Percentiles rank a stretch among this genome's conserved stretches.
These are phyloP conservation scores for Monsonia emarginata DNA, from an alignment of 441 rosid genomes.

Conservation along the genomic window DNA sequence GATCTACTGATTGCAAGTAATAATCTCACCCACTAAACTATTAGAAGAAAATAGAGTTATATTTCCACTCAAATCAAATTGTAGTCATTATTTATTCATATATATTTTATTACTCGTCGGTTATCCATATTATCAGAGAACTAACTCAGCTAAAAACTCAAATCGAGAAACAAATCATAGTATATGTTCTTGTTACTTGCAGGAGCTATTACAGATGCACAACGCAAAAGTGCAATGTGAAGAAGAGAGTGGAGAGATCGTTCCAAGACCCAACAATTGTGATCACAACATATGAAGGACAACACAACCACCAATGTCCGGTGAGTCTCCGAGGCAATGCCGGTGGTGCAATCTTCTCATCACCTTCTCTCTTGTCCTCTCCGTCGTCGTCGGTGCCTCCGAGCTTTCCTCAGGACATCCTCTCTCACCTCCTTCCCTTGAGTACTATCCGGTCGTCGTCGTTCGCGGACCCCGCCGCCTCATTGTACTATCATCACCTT, in stretches of 20 bases:
- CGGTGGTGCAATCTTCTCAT: conserved; percentile 18
- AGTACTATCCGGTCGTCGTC: no score
- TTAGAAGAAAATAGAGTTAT: no score
- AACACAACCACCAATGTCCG: conserved; percentile 54
- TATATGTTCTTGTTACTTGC: conserved; percentile 4
- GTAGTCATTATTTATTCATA: no score
- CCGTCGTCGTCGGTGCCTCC: conserved; percentile 14
- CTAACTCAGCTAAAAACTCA: no score
- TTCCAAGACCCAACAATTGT: conserved; percentile 53
- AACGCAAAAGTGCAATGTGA: conserved; percentile 55
- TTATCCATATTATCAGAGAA: no score
- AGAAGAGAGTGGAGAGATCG: conserved; percentile 59
- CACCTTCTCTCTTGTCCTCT: conserved; percentile 22
- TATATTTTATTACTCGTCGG: no score
- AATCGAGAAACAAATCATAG: no score
- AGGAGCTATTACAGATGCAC: conserved; percentile 73
- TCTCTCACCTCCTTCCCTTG: neutral
- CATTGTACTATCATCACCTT: neutral
- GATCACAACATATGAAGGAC: conserved; percentile 60
- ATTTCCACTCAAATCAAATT: no score
- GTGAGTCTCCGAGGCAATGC: conserved; percentile 42
- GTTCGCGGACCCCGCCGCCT: neutral
- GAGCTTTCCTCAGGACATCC: conserved; percentile 30
- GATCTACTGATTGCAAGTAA: no score
- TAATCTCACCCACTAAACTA: no score